A percentile compares a stretch with the other conserved stretches of the same genome.
Evolutionary conservation across 2,329 filamentous ascomycete species (phyloP).

Genomic region (Trichoderma citrinoviride): DNA sequence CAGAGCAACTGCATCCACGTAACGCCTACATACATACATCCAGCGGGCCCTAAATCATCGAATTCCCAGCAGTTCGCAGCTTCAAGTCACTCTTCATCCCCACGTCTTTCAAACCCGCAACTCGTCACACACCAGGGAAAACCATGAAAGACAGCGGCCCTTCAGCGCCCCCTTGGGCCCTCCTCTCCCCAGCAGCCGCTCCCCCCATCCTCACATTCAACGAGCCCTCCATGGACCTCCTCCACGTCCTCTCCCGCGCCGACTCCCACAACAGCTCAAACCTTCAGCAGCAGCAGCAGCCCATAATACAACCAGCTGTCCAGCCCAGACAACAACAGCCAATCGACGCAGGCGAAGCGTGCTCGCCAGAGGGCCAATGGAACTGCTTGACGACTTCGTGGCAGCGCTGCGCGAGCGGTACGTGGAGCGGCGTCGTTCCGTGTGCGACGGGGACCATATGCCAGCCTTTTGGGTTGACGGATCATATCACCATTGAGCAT

Average conservation of each 20-base stretch:
- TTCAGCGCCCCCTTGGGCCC: conserved; percentile 1
- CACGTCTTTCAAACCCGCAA: background rate
- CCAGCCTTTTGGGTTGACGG: conserved; percentile 41
- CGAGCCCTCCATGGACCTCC: background rate
- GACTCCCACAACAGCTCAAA: background rate
- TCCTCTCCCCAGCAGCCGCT: background rate
- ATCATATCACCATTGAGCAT: conserved; percentile 40
- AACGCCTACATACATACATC: no score
- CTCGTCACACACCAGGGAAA: background rate
- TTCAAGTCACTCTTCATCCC: background rate
- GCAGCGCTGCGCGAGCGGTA: conserved; percentile 50
- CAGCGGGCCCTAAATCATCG: no score
- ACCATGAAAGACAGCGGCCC: background rate
- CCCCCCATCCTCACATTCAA: conserved; percentile 6
- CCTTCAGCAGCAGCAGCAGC: background rate
- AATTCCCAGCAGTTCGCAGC: no score
- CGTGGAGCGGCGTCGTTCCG: conserved; percentile 46
- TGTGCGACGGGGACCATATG: conserved; percentile 48
- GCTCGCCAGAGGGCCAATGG: conserved; percentile 51
- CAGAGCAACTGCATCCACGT: no score
- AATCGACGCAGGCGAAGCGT: conserved; percentile 36
- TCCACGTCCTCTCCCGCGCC: background rate
- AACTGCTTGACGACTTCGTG: conserved; percentile 51
- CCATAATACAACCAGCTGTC: background rate
- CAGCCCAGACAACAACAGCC: background rate